phyloP scores from a whole-genome alignment of 768 basidiomycete genomes.

The Wakefieldia striispora region DNA sequence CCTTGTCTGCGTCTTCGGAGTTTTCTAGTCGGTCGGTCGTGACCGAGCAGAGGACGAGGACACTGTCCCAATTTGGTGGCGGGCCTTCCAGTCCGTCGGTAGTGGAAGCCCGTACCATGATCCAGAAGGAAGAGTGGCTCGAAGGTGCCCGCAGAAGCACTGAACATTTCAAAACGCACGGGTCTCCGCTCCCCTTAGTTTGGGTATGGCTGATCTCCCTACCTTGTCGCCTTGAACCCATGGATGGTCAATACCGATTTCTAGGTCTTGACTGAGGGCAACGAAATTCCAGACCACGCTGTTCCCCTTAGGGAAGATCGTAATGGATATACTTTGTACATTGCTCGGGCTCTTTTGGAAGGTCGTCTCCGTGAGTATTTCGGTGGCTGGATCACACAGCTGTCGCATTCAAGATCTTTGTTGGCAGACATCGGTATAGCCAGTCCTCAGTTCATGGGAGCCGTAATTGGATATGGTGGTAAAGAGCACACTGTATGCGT shows the following conservation, averaged over 20 bases:
- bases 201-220: conserved; percentile 21
- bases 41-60: conserved; percentile 15
- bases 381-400: background rate
- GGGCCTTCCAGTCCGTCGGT: conserved; percentile 14
- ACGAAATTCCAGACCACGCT: conserved; percentile 31
- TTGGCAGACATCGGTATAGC: conserved; percentile 35
- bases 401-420: background rate
- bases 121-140: conserved; percentile 31
- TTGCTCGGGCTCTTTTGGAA: conserved; percentile 33
- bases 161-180: conserved; percentile 24
- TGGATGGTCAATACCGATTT: background rate
- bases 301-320: conserved; percentile 34
- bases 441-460: conserved; percentile 29
- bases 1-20: conserved; percentile 6
- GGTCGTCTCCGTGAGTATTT: conserved; percentile 28
- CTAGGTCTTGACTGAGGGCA: conserved; percentile 31
- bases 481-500: conserved; percentile 31
- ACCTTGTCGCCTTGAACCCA: background rate
- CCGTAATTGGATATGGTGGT: conserved; percentile 32
- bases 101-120: conserved; percentile 10
- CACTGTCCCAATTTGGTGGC: conserved; percentile 15
- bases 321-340: conserved; percentile 25
- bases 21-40: background rate
- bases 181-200: conserved; percentile 30
- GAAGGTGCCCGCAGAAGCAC: conserved; percentile 29